Base-by-base conservation (phyloP, 164 flowering plant species). In the Houttuynia cordata region DNA sequence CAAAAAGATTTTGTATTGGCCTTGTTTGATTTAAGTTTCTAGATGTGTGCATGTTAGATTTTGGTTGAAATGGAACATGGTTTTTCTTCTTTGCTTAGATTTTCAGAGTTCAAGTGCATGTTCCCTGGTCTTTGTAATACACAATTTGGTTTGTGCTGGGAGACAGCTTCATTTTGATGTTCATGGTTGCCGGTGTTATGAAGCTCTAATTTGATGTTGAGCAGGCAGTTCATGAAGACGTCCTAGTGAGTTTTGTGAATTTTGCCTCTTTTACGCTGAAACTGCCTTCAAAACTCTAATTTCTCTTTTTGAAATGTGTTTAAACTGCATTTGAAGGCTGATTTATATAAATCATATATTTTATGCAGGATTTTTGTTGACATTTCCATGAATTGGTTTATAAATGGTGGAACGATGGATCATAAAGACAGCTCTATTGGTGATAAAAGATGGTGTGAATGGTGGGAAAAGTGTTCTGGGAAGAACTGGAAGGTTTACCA, bases 331-430 rank as follows among this genome's bases (percentile, higher is more conserved):
- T 64, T 83, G 45, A 81, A 85, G 73, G 74, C 76, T 69, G 87
- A n/a, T 84, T 62, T 78, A 78, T 68, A 74, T 85, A 18, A 45
- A 82, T 61, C 77, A 78, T 77, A 71, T 74, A 71, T 83, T 73
- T 81, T 87, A 59, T 76, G 83, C 70, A 81, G 81, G 83, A 51
- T 79, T 56, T 55, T 79, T 10, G 76, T 80, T 52, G 68, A 76
- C 65, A 74, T 83, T 66, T 77, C 85, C 60, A 76, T 83, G 84
- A 83, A 70, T 72, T 80, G 87, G 83, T 75, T 80, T 67, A 59
- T 68, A 77, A 68, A 69, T 77, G 78, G 79, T 67, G 87, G 72
- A 70, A 41, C 72, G 7, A 73, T 81, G 81, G 84, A 74, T 14
- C 59, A 72, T 53, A 83, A 79, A 70, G 15, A 58, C 68, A 73